Percentiles rank a stretch among this genome's conserved stretches.
phyloP scores from a whole-genome alignment of 495 filamentous ascomycete genomes.

The Hypoxylon intermedium region DNA sequence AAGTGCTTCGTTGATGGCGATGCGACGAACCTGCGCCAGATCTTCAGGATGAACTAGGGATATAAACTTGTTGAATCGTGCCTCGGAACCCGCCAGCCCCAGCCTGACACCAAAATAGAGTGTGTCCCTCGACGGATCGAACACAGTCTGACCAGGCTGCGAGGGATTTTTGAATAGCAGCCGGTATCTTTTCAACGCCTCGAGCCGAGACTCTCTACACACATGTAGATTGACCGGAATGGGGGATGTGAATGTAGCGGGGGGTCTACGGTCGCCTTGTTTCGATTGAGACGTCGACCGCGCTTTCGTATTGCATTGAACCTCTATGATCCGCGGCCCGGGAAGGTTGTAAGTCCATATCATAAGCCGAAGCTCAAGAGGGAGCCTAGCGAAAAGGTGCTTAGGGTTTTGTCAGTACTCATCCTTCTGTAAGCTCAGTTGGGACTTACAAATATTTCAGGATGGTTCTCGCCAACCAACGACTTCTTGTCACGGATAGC shows the following conservation, averaged over 20 bases:
- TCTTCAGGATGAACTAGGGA: constrained; percentile 23
- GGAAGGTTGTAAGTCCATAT: constrained; percentile 41
- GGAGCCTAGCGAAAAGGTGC: constrained; percentile 36
- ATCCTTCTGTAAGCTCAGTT: neutral
- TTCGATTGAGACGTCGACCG: neutral
- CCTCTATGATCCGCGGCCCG: constrained; percentile 34
- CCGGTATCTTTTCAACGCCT: constrained; percentile 32
- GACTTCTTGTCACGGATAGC: constrained; percentile 3
- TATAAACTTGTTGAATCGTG: constrained; percentile 30
- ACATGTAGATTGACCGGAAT: constrained; percentile 39
- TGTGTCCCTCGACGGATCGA: constrained; percentile 34
- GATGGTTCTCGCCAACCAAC: neutral
- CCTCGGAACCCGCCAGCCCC: constrained; percentile 12
- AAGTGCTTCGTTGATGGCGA: constrained; percentile 40
- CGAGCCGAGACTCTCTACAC: constrained; percentile 38
- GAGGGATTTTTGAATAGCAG: constrained; percentile 27
- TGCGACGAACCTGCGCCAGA: constrained; percentile 33
- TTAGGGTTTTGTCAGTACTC: constrained; percentile 10
- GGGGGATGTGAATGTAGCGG: constrained; percentile 12
- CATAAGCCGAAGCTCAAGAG: constrained; percentile 38
- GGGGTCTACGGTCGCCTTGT: neutral
- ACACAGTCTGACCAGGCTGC: constrained; percentile 19
- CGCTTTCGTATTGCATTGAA: constrained; percentile 20
- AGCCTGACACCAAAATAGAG: constrained; percentile 41
- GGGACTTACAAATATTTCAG: constrained; percentile 20